phyloP scores from a whole-genome alignment of 495 filamentous ascomycete genomes.

The Neurospora sp. region DNA sequence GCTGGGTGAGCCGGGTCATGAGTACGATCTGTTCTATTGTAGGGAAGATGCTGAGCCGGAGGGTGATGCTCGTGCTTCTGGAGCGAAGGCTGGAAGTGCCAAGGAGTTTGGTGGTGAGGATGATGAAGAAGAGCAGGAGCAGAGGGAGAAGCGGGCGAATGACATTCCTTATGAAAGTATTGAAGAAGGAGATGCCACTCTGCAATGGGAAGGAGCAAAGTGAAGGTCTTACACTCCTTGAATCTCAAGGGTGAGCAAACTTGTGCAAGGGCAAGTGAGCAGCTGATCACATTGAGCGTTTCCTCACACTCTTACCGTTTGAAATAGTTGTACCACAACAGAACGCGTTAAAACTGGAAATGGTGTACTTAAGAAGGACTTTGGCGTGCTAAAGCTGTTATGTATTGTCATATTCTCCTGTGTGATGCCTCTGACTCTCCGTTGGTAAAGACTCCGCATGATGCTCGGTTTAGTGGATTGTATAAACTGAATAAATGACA shows the following conservation, averaged over 20 bases:
- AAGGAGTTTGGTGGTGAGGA: not conserved
- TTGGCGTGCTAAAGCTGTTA: too few species aligned
- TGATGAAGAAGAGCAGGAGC: not conserved
- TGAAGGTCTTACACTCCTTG: not conserved
- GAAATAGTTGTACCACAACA: too few species aligned
- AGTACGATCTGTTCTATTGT: not conserved
- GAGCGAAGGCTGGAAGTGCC: not conserved
- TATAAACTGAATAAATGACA: not conserved
- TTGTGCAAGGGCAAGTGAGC: not conserved
- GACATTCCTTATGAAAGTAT: not conserved
- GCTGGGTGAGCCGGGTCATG: not conserved
- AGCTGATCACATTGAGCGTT: too few species aligned
- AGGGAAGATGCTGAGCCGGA: not conserved
- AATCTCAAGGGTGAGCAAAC: not conserved
- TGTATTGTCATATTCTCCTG: too few species aligned
- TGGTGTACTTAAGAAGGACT: too few species aligned
- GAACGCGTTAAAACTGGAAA: too few species aligned
- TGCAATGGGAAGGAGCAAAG: not conserved
- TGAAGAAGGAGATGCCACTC: not conserved
- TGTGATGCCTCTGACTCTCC: too few species aligned
- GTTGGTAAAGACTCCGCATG: not conserved
- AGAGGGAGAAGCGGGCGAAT: not conserved
- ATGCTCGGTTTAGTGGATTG: not conserved
- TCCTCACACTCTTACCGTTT: too few species aligned
- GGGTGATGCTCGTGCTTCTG: not conserved